Conservation (phyloP, 495 filamentous ascomycete genomes). For the Penicillium arizonense region DNA sequence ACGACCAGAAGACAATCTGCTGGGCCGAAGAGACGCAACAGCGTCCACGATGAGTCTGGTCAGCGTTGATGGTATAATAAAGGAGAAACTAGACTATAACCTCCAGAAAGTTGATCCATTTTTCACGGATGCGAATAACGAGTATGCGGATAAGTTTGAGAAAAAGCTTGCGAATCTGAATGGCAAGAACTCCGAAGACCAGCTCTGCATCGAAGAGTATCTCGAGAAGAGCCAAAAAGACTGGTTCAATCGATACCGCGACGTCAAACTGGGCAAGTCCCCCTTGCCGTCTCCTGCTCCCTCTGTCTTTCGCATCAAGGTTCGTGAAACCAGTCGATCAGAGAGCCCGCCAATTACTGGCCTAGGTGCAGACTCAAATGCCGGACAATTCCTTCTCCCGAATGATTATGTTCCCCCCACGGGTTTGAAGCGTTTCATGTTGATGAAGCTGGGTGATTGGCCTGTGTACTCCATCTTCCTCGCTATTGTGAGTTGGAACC, state of each 20-base stretch:
- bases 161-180: slow-evolving; percentile 56
- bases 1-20: slow-evolving; percentile 49
- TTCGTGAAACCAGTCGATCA: slow-evolving; percentile 59
- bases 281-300: slow-evolving; percentile 41
- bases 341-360: slow-evolving; percentile 51
- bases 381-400: slow-evolving; percentile 24
- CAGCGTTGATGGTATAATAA: slow-evolving; percentile 51
- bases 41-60: slow-evolving; percentile 29
- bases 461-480: slow-evolving; percentile 67
- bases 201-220: slow-evolving; percentile 66
- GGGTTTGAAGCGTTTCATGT: slow-evolving; percentile 55
- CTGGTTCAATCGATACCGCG: slow-evolving; percentile 62
- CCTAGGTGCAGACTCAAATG: slow-evolving; percentile 37
- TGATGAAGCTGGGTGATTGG: slow-evolving; percentile 58
- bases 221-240: slow-evolving; percentile 65
- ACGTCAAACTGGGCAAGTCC: slow-evolving; percentile 53
- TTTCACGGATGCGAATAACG: slow-evolving; percentile 65
- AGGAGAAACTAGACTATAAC: slow-evolving; percentile 55
- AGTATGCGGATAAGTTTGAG: slow-evolving; percentile 59
- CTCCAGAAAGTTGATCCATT: slow-evolving; percentile 68
- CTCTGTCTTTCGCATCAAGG: slow-evolving; percentile 46
- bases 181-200: slow-evolving; percentile 53
- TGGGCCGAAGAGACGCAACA: slow-evolving; percentile 9
- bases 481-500: slow-evolving; percentile 29
- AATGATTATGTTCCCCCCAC: slow-evolving; percentile 61